Percentiles rank a stretch among this genome's conserved stretches.
phyloP scores from a whole-genome alignment of 2,329 filamentous ascomycete species.

The Colletotrichum horii region DNA sequence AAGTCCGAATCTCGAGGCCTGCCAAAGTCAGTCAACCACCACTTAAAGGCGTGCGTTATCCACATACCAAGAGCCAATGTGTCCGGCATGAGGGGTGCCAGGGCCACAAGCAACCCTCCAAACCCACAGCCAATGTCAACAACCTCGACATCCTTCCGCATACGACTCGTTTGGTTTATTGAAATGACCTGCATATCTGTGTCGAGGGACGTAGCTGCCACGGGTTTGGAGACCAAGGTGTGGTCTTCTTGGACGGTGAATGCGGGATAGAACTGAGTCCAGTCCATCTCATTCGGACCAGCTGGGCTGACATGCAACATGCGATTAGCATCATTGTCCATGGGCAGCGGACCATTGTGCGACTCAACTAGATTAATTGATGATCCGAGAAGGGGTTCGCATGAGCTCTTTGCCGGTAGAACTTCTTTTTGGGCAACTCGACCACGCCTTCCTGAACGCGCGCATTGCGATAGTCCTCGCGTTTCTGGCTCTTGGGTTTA shows the following conservation, averaged over 20 bases:
- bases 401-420: slow-evolving; percentile 94
- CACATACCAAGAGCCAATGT: slow-evolving; percentile 77
- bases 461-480: slow-evolving; percentile 67
- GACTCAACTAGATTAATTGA: slow-evolving; percentile 76
- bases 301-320: slow-evolving; percentile 63
- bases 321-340: neutral
- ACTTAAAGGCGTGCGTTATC: neutral
- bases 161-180: slow-evolving; percentile 31
- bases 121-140: slow-evolving; percentile 98
- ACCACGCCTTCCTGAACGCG: slow-evolving; percentile 57
- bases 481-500: slow-evolving; percentile 67
- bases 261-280: slow-evolving; percentile 82
- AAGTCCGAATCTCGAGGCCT: slow-evolving; percentile 92
- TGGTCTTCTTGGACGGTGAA: slow-evolving; percentile 54
- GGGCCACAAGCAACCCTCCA: slow-evolving; percentile 85
- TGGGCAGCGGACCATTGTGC: neutral
- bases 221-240: neutral
- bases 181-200: slow-evolving; percentile 17
- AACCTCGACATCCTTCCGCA: slow-evolving; percentile 80
- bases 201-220: neutral
- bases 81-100: slow-evolving; percentile 81
- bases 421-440: slow-evolving; percentile 88
- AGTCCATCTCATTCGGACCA: slow-evolving; percentile 86
- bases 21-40: slow-evolving; percentile 9
- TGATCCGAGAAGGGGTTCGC: slow-evolving; percentile 99